Conservation (phyloP, 176 grass and related monocot species). For the Hsuehochloa calcarea region DNA sequence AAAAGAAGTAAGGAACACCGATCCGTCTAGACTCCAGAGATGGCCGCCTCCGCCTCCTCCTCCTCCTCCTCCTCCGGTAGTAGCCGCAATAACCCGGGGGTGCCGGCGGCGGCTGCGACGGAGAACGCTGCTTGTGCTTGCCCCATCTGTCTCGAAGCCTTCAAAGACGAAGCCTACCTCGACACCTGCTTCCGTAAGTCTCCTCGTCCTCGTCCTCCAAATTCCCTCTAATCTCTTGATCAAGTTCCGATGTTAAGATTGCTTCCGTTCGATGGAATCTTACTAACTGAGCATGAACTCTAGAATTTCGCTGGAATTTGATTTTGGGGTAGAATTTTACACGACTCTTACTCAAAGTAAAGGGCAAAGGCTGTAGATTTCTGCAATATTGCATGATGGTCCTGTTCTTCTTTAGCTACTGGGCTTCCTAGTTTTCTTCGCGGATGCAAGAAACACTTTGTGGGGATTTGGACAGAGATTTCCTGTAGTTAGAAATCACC, state of each 20-base stretch:
- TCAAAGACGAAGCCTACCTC: slow-evolving; percentile 62
- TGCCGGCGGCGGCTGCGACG: background rate
- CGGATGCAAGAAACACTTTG: background rate
- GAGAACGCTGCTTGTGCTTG: slow-evolving; percentile 1
- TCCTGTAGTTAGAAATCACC: background rate
- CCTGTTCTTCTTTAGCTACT: background rate
- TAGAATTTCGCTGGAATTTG: background rate
- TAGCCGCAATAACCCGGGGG: background rate
- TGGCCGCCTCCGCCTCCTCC: slow-evolving; percentile 19
- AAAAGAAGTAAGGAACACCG: background rate
- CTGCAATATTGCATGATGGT: background rate
- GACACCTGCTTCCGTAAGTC: slow-evolving; percentile 66
- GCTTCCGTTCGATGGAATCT: background rate
- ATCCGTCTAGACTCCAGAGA: background rate
- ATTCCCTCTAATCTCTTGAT: background rate
- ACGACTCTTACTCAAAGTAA: background rate
- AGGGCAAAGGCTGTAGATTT: background rate
- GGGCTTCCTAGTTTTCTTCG: background rate
- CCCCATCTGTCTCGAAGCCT: slow-evolving; percentile 57
- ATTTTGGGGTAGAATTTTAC: background rate
- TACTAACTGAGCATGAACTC: background rate
- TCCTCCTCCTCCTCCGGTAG: background rate
- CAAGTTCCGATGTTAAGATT: background rate
- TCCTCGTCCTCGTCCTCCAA: background rate
- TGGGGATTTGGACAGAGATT: background rate